Evolutionary conservation across 1,284 basidiomycete genomes (phyloP), one percentile per base, ranked within the genome.

Genomic region (Austroboletus olivaceoglutinosus): DNA sequence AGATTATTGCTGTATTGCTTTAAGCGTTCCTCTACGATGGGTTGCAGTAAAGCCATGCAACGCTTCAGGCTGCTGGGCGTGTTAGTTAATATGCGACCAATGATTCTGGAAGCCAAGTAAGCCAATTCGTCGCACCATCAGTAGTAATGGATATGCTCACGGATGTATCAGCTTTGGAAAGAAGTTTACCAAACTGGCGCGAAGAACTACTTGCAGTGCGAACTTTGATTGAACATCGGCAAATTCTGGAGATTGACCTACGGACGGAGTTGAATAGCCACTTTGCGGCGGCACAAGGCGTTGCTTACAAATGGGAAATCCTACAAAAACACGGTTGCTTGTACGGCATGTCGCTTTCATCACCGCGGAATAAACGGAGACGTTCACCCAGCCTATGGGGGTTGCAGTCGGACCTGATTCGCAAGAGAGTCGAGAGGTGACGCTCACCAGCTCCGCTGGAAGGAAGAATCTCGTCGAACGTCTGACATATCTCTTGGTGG

Each of bases 291-390:
- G 41, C 18, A 43, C 22, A 31, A 55, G 42, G 47, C 10, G 43
- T 36, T 46, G 64, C 65, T 52, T 58, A 77, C 76, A 76, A 29
- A 73, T 41, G 9, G 71, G 70, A 12, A 68, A 45, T 8, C 77
- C 76, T n/a, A 78, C 73, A 48, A 78, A 77, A 31, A 73, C 52
- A 29, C 76, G 73, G 50, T 72, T 77, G 46, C 65, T 72, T 48
- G 63, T 61, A 56, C 73, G 70, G 55, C 69, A 70, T 48, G 72
- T 67, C 37, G 70, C 60, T 43, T 64, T 61, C 60, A 64, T 60
- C 40, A 63, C 60, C 51, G 61, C 56, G 49, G 59, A 49, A 49
- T 65, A 62, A 29, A 61, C 63, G 34, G 59, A 50, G 23, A 72
- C 50, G 18, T 53, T 60, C 19, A 59, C 53, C 72, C 70, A 72